These are phyloP conservation scores for Ustilago hordei DNA, from an alignment of 1,284 basidiomycete genomes.

Conservation along the genomic window DNA sequence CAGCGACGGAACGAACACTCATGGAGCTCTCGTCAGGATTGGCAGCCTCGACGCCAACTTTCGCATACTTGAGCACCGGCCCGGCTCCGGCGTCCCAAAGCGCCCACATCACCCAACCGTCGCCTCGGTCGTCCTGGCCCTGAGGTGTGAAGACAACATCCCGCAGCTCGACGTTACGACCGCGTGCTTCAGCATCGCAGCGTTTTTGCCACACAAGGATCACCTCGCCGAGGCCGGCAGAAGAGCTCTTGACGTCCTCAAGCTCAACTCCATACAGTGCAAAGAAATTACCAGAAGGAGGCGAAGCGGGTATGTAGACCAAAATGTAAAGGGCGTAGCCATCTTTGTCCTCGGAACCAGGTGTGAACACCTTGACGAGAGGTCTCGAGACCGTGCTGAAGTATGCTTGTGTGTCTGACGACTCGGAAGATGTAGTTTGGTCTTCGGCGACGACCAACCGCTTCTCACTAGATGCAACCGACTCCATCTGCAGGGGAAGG, in stretches of 20 bases:
- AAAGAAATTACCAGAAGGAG: conserved; percentile 57
- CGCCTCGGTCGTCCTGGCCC: conserved; percentile 24
- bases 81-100: conserved; percentile 63
- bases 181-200: conserved; percentile 55
- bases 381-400: conserved; percentile 48
- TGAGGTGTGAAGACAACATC: conserved; percentile 54
- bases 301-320: conserved; percentile 60
- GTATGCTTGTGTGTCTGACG: conserved; percentile 33
- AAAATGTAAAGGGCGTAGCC: conserved; percentile 54
- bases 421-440: conserved; percentile 8
- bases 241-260: conserved; percentile 53
- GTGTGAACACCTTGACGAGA: conserved; percentile 49
- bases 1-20: conserved; percentile 31
- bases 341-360: conserved; percentile 38
- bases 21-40: conserved; percentile 34
- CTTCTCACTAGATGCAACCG: conserved; percentile 25
- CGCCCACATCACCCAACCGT: conserved; percentile 60
- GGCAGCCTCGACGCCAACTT: conserved; percentile 43
- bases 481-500: conserved; percentile 48
- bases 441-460: conserved; percentile 39
- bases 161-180: conserved; percentile 60
- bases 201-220: conserved; percentile 60
- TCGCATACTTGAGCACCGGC: conserved; percentile 51
- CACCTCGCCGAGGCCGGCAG: conserved; percentile 59
- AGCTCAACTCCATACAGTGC: conserved; percentile 63